Evolutionary conservation across 1,284 basidiomycete genomes (phyloP), one percentile per base, ranked within the genome.

Genomic region (Rhodotorula sp.): DNA sequence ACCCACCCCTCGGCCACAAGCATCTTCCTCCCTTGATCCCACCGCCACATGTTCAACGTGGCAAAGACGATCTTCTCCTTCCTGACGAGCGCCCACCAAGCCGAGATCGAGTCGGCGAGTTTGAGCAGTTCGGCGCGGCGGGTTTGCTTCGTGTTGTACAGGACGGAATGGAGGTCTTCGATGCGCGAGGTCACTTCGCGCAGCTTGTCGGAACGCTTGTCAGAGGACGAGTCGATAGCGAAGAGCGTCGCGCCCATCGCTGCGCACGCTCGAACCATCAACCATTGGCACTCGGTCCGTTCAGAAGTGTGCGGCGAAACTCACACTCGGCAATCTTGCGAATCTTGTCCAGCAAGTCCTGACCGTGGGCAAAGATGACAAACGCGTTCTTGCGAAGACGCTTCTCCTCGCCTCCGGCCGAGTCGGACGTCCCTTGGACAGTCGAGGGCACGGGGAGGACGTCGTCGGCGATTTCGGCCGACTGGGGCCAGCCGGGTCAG

Each of bases 361-460:
- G 88, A 47, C 96, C 96, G 77, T 99, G 96, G 0, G 95, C 96
- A 78, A 99, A 99, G 81, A 99, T 98, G 83, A 99, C 96, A 83
- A 99, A 99, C 54, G 99, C 96, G 76, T 98, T 94, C 86, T 99
- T 99, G 83, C 89, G 87, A 13, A 79, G 68, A 40, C 69, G 70
- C 62, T 73, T 76, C 81, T 94, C 90, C 50, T 83, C 84, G 53
- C 89, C 89, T 51, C 65, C 70, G 28, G 68, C 70, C 20, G 69
- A 70, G 56, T 61, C 77, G 37, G 51, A 40, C 18, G 51, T 30
- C 30, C 79, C 81, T 3, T 89, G 90, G 54, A 84, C 85, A 22
- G 93, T 88, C 78, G 98, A 91, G 68, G 94, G 85, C 78, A 99
- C 97, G 2, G 93, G 90, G 77, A 75, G 65, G 50, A 70, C 72